Evolutionary conservation across 371 early-diverging fungal species (phyloP), one percentile per base, ranked within the genome.

Genomic region (Lichtheimia corymbifera): DNA sequence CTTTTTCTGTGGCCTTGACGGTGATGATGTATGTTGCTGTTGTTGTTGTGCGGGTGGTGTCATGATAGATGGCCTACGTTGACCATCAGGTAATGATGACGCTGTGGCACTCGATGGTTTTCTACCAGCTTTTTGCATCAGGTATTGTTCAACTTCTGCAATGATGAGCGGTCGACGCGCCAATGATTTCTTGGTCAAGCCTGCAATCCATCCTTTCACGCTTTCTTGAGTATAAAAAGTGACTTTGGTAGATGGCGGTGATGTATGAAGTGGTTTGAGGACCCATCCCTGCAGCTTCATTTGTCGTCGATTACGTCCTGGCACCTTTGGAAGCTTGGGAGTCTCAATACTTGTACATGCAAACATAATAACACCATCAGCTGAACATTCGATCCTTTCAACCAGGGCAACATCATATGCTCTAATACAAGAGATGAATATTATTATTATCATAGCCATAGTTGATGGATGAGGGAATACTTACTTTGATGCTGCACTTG

Each of bases 241-340:
- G 18, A 89, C 78, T 62, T 83, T 77, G 24, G 87, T 89, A 20
- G 85, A 77, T 4, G 78, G 78, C 1, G 87, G 87, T 40, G 70
- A 65, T 7, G 79, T 80, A 14, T 70, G 76, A 14, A 84, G 53
- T 41, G 84, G 83, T 47, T 83, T 76, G 30, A 88, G 60, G 28
- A 90, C 73, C 88, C 88, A 90, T 17, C 88, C 90, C 67, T 80
- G 81, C 25, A 76, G 50, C 71, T 79, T 80, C 50, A 90, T 67
- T 22, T 84, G 73, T 14, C 82, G 70, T 61, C 90, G 74, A 40
- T 79, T 77, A 64, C 76, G 83, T 43, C 83, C 83, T 6, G 83
- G 68, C 47, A 79, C 72, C 20, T 74, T 75, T 14, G 88, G 88
- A 35, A 86, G 70, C 59, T 85, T 82, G 15, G 77, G 75, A 2